Base-by-base conservation (phyloP, 306 rosid species). In the Fragaria ananassa region DNA sequence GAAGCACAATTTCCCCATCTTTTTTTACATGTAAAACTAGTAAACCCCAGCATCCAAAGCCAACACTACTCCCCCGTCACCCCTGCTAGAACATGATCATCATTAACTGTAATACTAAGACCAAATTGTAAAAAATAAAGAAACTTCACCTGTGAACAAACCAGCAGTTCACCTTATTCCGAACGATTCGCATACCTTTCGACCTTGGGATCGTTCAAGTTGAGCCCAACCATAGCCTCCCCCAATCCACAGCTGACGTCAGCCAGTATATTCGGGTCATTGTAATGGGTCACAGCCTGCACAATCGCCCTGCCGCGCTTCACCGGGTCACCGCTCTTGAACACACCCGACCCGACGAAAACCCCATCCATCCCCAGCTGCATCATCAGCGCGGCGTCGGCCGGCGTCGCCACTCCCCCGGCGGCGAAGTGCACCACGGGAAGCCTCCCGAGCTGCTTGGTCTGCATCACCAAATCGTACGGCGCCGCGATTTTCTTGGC, bases 381-480 rank as follows among this genome's bases (percentile, higher is more conserved):
- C 97, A 93, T 93, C 97, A 93, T 93, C 78, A 93, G 60, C 10
- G 97, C 97, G 0, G 97, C 97, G 34, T 93, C 97, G 0, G 97
- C 97, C 0, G 97, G 97, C 1, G 97, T 93, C 3, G 97, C 97
- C 8, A 93, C 97, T 7, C 97, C 97, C 1, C 97, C 97, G 0
- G 97, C 97, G 2, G 97, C 96, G 46, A 93, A 93, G 0, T 93
- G 96, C 57, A 93, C 97, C 18, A 93, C 97, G 9, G 97, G 97
- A 0, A 93, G 88, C 89, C 97, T 83, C 7, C 97, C 97, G 1
- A 93, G 87, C 62, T 93, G 97, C 81, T 93, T 93, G 12, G 97
- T 93, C 89, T 93, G 97, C 91, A 93, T 80, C 54, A 93, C 96
- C 58, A 93, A 78, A 62, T 93, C 97, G 68, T 90, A 93, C 6